Base-by-base conservation (phyloP, 2,329 filamentous ascomycete species). In the Hypoxylon sp. region DNA sequence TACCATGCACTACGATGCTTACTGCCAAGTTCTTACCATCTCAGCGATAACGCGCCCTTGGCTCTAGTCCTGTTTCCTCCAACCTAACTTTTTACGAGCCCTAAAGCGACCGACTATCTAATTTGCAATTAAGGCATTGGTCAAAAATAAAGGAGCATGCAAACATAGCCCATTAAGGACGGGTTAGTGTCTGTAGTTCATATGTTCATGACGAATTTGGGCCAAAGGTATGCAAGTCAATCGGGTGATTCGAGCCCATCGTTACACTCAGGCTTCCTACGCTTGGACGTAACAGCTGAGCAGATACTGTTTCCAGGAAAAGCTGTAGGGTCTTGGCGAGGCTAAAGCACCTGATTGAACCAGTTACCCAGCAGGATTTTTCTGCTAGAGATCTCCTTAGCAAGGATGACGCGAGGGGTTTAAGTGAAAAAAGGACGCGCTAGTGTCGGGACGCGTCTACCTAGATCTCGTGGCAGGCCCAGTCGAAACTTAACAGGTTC, bases 271-370 rank as follows among this genome's bases (percentile, higher is more conserved):
- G 47, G 48, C 48, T 47, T 65, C 47, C 53, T 46, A 42, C 54
- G 55, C 59, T 59, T 62, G 50, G 52, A 46, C 39, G 58, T 53
- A 61, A 62, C 53, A 62, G 48, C 39, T 55, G 33, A 63, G 46
- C 33, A 55, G 33, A 63, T 67, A 50, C 61, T 5, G 35, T 47
- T 57, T 55, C 56, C 35, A 63, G 47, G 48, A 62, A 65, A 52
- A 44, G 39, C 63, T 70, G 67, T 59, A 52, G 65, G 42, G 31
- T 70, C 72, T 73, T 73, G 72, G 73, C 72, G 56, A 56, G 54
- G 56, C 60, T 39, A 39, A 42, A 54, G 42, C 68, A 65, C 33
- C 60, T 71, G 58, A 68, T 70, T 69, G 63, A 69, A 55, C 69
- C 60, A 63, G 39, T 22, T 55, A 46, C 26, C 53, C 31, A 37